phyloP scores from a whole-genome alignment of 768 basidiomycete species.

The Leccinum boreale region DNA sequence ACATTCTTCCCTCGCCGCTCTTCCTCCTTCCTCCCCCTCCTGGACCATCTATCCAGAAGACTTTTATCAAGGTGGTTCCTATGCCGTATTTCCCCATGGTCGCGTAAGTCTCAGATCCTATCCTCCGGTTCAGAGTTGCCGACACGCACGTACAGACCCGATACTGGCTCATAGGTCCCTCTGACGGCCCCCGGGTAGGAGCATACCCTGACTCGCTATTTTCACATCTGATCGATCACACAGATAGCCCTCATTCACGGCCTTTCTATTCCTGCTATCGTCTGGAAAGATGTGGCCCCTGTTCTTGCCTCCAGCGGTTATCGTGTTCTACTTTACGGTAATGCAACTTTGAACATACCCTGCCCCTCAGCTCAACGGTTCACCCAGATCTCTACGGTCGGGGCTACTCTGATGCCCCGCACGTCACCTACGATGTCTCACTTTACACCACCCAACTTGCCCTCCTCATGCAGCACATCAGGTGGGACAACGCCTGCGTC shows the following conservation, averaged over 20 bases:
- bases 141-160: slow-evolving; percentile 44
- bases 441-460: slow-evolving; percentile 80
- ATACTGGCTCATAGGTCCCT: slow-evolving; percentile 75
- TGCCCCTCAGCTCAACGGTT: slow-evolving; percentile 1
- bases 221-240: neutral
- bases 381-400: slow-evolving; percentile 71
- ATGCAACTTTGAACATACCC: slow-evolving; percentile 3
- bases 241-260: slow-evolving; percentile 79
- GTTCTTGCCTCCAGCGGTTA: slow-evolving; percentile 58
- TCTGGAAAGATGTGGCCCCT: slow-evolving; percentile 76
- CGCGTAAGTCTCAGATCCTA: slow-evolving; percentile 39
- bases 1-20: slow-evolving; percentile 57
- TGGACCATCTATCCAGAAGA: slow-evolving; percentile 74
- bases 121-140: neutral
- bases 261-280: slow-evolving; percentile 69
- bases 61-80: slow-evolving; percentile 57
- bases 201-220: neutral
- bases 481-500: slow-evolving; percentile 64
- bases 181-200: slow-evolving; percentile 60
- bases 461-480: slow-evolving; percentile 73
- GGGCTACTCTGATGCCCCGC: slow-evolving; percentile 80
- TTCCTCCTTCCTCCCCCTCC: slow-evolving; percentile 52
- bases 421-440: slow-evolving; percentile 58
- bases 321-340: slow-evolving; percentile 76
- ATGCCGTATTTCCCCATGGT: slow-evolving; percentile 64